These are phyloP conservation scores for Allium cepa DNA, from an alignment of 106 monocot species.

Conservation along the genomic window DNA sequence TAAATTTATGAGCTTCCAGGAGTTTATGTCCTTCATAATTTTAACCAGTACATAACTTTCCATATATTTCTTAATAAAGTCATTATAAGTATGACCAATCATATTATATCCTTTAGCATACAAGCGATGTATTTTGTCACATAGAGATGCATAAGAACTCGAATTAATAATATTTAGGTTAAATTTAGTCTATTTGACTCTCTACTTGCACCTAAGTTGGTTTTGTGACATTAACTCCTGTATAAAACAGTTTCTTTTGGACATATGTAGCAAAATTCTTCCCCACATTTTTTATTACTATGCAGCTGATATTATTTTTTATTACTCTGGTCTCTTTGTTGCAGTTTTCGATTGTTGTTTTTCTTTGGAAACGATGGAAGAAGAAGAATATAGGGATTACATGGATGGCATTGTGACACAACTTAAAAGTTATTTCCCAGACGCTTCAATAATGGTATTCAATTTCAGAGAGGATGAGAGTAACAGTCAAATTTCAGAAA, in stretches of 20 bases:
- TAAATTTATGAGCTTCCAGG: no score
- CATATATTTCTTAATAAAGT: not conserved
- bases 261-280: not conserved
- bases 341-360: constrained; percentile 96
- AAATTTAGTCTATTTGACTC: not conserved
- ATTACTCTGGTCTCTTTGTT: constrained; percentile 17
- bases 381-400: constrained; percentile 60
- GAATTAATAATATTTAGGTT: not conserved
- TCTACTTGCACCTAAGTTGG: not conserved
- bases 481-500: constrained; percentile 60
- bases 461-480: constrained; percentile 62
- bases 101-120: not conserved
- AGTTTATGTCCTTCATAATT: no score
- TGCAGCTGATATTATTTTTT: not conserved
- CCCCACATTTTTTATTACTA: not conserved
- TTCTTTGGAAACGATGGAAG: constrained; percentile 59
- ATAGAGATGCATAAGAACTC: not conserved
- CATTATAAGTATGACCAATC: not conserved
- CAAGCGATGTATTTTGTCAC: not conserved
- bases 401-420: constrained; percentile 56
- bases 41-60: no score
- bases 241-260: not conserved
- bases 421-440: constrained; percentile 56
- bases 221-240: not conserved
- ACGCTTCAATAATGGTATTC: constrained; percentile 87